Evolutionary conservation across 2,329 filamentous ascomycete genomes (phyloP).

Genomic region (Trichoderma polysporum): DNA sequence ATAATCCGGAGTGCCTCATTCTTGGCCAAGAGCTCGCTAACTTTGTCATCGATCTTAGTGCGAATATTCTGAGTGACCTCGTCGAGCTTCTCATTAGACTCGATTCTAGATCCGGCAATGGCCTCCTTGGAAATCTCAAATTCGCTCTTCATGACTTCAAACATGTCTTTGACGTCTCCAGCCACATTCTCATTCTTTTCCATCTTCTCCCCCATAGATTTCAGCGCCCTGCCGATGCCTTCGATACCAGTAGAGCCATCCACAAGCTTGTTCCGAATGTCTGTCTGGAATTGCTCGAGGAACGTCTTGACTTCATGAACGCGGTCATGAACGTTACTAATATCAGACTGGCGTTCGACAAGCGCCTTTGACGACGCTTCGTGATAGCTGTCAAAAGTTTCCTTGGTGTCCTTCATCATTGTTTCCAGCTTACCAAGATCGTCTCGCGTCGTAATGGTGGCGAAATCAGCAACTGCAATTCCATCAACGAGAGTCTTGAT

Average conservation of each 20-base stretch:
- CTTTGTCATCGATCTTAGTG: conserved; percentile 60
- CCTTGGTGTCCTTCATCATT: conserved; percentile 70
- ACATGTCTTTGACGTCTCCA: conserved; percentile 68
- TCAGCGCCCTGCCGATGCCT: conserved; percentile 67
- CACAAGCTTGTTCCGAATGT: conserved; percentile 73
- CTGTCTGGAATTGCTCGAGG: conserved; percentile 74
- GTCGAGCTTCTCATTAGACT: conserved; percentile 75
- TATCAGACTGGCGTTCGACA: conserved; percentile 81
- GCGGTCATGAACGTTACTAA: conserved; percentile 72
- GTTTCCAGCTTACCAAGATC: conserved; percentile 66
- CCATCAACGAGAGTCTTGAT: conserved; percentile 77
- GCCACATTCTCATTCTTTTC: conserved; percentile 56
- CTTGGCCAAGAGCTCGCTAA: conserved; percentile 77
- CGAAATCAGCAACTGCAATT: conserved; percentile 68
- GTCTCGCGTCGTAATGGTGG: conserved; percentile 70
- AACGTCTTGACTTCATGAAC: conserved; percentile 76
- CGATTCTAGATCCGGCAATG: conserved; percentile 78
- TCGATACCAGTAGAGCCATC: conserved; percentile 73
- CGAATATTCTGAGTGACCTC: conserved; percentile 54
- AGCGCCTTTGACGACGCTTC: conserved; percentile 75
- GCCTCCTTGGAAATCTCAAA: conserved; percentile 83
- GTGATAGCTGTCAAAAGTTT: conserved; percentile 64
- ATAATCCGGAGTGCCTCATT: conserved; percentile 81
- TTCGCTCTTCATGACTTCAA: conserved; percentile 75
- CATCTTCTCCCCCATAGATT: conserved; percentile 63